These are phyloP conservation scores for Coffea eugenioides DNA, from an alignment of 257 asterid genomes.

Conservation along the genomic window DNA sequence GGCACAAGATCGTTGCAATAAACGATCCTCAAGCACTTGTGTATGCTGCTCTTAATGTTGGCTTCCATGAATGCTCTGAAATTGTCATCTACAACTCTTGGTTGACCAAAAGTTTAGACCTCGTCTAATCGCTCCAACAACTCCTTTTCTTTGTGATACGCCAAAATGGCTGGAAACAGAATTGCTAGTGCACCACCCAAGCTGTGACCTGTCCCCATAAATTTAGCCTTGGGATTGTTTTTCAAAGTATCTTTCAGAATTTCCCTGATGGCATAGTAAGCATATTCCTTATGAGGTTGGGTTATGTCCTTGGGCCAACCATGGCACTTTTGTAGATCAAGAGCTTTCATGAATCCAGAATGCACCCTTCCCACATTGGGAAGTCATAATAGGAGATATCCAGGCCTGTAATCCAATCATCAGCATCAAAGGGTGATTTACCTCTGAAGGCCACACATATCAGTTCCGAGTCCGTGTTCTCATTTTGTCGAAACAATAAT, in stretches of 20 bases:
- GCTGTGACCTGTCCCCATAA: constrained; percentile 69
- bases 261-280: constrained; percentile 43
- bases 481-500: too few relatives aligned
- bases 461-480: too few relatives aligned
- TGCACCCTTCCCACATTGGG: too few relatives aligned
- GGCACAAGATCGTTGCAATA: constrained; percentile 60
- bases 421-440: too few relatives aligned
- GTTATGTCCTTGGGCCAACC: too few relatives aligned
- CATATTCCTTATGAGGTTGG: background rate
- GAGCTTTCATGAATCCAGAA: too few relatives aligned
- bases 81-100: constrained; percentile 56
- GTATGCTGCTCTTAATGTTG: constrained; percentile 20
- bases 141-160: constrained; percentile 30
- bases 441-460: too few relatives aligned
- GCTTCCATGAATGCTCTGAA: constrained; percentile 48
- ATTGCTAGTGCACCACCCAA: constrained; percentile 66
- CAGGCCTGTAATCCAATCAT: too few relatives aligned
- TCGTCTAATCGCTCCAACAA: constrained; percentile 47
- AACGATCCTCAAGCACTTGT: constrained; percentile 49
- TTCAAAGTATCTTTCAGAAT: constrained; percentile 20
- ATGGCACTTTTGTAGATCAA: too few relatives aligned
- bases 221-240: constrained; percentile 17
- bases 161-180: constrained; percentile 54
- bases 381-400: too few relatives aligned
- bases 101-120: constrained; percentile 69